Conservation (phyloP, 768 basidiomycete species). For the Mycena polygramma region DNA sequence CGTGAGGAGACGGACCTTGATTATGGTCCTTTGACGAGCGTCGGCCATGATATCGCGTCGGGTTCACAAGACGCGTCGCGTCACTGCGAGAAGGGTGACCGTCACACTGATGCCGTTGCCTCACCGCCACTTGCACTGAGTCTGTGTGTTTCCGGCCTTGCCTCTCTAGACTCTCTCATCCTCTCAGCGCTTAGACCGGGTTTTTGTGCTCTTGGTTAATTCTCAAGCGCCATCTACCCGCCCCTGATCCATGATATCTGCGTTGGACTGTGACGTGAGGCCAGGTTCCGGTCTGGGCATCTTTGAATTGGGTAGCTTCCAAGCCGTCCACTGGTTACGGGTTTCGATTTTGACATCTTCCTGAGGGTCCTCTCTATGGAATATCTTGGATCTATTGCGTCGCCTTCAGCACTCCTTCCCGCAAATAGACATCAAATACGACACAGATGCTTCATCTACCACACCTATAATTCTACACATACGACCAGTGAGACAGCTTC, state of each 20-base stretch:
- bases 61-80: conserved; percentile 6
- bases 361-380: conserved; percentile 84
- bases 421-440: conserved; percentile 87
- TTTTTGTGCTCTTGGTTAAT: neutral
- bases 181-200: neutral
- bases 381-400: conserved; percentile 76
- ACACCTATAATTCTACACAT: conserved; percentile 85
- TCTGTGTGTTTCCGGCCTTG: no score
- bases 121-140: neutral
- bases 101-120: conserved; percentile 19
- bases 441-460: conserved; percentile 75
- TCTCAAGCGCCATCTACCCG: neutral
- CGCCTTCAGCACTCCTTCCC: conserved; percentile 78
- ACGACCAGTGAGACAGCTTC: conserved; percentile 57
- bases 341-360: conserved; percentile 6
- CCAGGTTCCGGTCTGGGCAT: conserved; percentile 83
- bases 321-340: conserved; percentile 1
- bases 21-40: conserved; percentile 60
- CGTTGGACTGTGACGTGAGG: conserved; percentile 80
- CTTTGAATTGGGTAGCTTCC: conserved; percentile 75
- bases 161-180: neutral
- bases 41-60: conserved; percentile 54
- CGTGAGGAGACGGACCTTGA: conserved; percentile 53
- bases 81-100: neutral
- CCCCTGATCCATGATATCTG: conserved; percentile 66